Conservation (phyloP, 345 rosid species). For the Eucalyptus polyanthemos region DNA sequence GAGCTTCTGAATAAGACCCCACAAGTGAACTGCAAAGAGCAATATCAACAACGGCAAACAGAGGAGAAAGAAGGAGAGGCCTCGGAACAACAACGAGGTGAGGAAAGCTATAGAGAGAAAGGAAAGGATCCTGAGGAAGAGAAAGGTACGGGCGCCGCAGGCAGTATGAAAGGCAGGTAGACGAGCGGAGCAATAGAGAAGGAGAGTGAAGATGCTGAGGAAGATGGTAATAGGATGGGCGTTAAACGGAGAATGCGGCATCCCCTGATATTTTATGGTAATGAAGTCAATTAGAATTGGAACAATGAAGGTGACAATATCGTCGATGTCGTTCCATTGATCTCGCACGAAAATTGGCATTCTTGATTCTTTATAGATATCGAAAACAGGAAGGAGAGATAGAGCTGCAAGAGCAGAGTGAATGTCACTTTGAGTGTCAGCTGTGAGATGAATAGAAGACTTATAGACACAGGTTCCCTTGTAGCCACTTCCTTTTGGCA, state of each 20-base stretch:
- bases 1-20: no score
- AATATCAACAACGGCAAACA: background rate
- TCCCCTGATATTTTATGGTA: no score
- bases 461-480: no score
- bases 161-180: background rate
- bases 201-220: background rate
- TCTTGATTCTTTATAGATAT: background rate
- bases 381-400: background rate
- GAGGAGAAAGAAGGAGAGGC: background rate
- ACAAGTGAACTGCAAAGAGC: no score
- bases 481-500: no score
- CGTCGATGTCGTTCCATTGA: background rate
- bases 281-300: no score
- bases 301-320: no score
- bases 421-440: background rate
- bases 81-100: background rate
- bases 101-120: background rate
- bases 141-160: background rate
- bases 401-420: background rate
- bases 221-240: no score
- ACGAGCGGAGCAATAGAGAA: background rate
- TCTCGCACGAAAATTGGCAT: background rate
- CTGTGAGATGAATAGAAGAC: background rate
- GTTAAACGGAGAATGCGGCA: no score
- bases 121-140: background rate